Evolutionary conservation across 1,284 basidiomycete species (phyloP).

Genomic region (Malassezia psittaci): DNA sequence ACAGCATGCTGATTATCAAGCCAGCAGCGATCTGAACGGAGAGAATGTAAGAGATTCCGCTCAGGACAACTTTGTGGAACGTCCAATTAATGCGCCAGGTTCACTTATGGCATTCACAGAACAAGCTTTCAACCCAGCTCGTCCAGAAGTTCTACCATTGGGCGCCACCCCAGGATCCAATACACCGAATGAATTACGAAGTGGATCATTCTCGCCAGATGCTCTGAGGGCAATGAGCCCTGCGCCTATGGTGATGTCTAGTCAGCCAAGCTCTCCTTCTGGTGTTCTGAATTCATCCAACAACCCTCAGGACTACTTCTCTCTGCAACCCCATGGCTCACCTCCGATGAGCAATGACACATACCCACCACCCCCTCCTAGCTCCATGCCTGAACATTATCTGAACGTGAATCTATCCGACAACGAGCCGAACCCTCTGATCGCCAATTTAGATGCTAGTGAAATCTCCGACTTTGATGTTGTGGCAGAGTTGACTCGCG

Average conservation of each 20-base stretch:
- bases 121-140: background rate
- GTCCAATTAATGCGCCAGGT: background rate
- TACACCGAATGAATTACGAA: background rate
- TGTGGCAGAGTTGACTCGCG: constrained; percentile 61
- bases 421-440: background rate
- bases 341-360: background rate
- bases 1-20: constrained; percentile 75
- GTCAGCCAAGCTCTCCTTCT: background rate
- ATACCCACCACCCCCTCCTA: background rate
- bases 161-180: background rate
- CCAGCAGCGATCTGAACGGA: background rate
- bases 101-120: background rate
- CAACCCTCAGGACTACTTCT: background rate
- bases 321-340: background rate
- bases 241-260: background rate
- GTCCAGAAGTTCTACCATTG: background rate
- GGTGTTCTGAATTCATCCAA: background rate
- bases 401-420: background rate
- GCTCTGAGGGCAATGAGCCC: background rate
- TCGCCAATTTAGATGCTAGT: constrained; percentile 54
- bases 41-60: background rate
- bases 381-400: background rate
- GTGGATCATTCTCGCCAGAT: background rate
- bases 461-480: constrained; percentile 61
- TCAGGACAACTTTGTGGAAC: background rate